phyloP scores from a whole-genome alignment of 768 basidiomycete species.

The Hericium erinaceus region DNA sequence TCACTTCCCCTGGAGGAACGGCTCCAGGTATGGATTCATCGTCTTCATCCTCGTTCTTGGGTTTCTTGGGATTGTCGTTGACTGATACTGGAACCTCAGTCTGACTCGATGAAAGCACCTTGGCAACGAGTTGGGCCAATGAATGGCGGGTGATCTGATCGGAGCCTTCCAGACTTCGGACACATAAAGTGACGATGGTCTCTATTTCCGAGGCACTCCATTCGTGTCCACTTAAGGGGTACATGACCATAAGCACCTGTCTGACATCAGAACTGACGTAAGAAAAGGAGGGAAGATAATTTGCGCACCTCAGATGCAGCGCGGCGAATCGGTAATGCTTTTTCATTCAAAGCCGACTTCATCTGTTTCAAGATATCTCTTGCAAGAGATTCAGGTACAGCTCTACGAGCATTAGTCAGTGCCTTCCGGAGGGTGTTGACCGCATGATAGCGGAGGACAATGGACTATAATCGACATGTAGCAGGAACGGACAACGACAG shows the following conservation, averaged over 20 bases:
- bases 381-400: slow-evolving; percentile 65
- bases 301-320: slow-evolving; percentile 63
- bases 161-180: slow-evolving; percentile 69
- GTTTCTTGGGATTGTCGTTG: slow-evolving; percentile 43
- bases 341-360: slow-evolving; percentile 67
- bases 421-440: slow-evolving; percentile 71
- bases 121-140: slow-evolving; percentile 72
- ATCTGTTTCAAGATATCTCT: slow-evolving; percentile 85
- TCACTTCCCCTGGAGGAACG: slow-evolving; percentile 44
- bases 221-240: slow-evolving; percentile 45
- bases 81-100: slow-evolving; percentile 42
- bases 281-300: background rate
- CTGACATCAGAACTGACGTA: slow-evolving; percentile 13
- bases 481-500: slow-evolving; percentile 3
- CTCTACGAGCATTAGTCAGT: slow-evolving; percentile 70
- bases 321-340: slow-evolving; percentile 77
- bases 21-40: slow-evolving; percentile 45
- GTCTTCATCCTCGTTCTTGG: slow-evolving; percentile 47
- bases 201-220: slow-evolving; percentile 70
- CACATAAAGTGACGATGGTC: slow-evolving; percentile 51
- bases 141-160: slow-evolving; percentile 80
- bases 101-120: slow-evolving; percentile 80
- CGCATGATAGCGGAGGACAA: slow-evolving; percentile 77
- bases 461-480: slow-evolving; percentile 37
- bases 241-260: slow-evolving; percentile 48